Conservation (phyloP, 345 rosid species). For the Isatis tinctoria region DNA sequence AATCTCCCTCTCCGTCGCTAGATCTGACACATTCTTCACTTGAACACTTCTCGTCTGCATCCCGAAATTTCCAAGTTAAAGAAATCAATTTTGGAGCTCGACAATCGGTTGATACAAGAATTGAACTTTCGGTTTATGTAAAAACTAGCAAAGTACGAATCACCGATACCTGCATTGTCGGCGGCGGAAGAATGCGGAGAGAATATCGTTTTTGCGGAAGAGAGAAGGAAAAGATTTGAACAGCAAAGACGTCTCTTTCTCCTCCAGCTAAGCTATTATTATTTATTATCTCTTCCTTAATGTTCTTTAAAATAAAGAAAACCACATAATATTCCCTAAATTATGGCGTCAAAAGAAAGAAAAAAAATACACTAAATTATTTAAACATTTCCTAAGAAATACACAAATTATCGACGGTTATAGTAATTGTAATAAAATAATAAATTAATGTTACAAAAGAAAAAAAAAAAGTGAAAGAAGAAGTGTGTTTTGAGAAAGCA, state of each 20-base stretch:
- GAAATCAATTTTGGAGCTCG: not conserved
- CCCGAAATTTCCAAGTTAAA: not conserved
- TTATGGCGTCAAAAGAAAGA: no score
- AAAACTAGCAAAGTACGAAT: not conserved
- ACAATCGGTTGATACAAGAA: not conserved
- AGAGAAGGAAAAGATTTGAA: conserved; percentile 10
- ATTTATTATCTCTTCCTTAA: not conserved
- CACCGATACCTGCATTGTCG: conserved; percentile 6
- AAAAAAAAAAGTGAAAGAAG: no score
- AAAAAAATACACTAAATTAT: no score
- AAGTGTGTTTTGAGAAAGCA: no score
- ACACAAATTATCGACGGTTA: no score
- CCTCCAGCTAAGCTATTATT: conserved; percentile 3
- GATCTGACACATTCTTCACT: conserved; percentile 87
- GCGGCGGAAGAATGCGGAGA: not conserved
- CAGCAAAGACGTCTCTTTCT: conserved; percentile 2
- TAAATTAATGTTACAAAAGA: no score
- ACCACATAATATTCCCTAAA: not conserved
- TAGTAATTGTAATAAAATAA: no score
- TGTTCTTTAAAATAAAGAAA: not conserved
- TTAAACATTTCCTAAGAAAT: no score
- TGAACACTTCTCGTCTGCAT: conserved; percentile 70
- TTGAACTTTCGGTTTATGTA: not conserved
- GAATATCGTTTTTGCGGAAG: not conserved
- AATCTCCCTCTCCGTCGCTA: conserved; percentile 94